Evolutionary conservation across 2,329 filamentous ascomycete species (phyloP), one percentile per base, ranked within the genome.

Genomic region (Diplodia mutila): DNA sequence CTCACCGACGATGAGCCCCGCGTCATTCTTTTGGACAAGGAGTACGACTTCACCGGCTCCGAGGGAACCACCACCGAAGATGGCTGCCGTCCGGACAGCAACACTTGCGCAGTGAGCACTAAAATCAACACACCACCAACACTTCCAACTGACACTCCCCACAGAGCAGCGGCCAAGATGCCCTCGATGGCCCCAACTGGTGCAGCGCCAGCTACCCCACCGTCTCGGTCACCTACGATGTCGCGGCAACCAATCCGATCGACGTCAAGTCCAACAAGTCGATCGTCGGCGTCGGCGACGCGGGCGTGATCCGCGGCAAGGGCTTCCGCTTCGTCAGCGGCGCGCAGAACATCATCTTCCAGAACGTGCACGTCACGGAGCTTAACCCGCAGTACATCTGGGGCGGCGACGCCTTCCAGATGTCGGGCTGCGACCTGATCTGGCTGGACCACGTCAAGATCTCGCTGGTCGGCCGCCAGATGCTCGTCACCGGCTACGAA

Each of bases 391-490:
- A 78, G 49, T 74, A 79, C 39, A 75, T 80, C 9, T 80, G 78
- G 78, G 77, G 78, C 18, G 78, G 78, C 32, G 78, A 80, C 69
- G 78, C 75, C 2, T 74, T 80, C 59, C 77, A 75, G 21, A 69
- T 80, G 27, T 74, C 76, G 29, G 74, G 74, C 54, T 75, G 73
- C 68, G 73, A 76, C 25, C 73, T 74, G 46, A 72, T 80, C 61
- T 80, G 78, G 78, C 32, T 34, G 32, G 61, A 65, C 23, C 61
- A 65, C 49, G 12, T 12, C 34, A 54, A 54, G 68, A 74, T 81
- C 70, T 81, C 80, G 3, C 75, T 80, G 18, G 78, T 84, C 53
- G 82, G 81, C 5, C 80, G 82, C 64, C 81, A 83, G 75, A 79
- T 82, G 71, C 74, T 83, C 61, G 78, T 80, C 65, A 74, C 75